phyloP scores from a whole-genome alignment of 345 rosid species.

The Pistacia vera region DNA sequence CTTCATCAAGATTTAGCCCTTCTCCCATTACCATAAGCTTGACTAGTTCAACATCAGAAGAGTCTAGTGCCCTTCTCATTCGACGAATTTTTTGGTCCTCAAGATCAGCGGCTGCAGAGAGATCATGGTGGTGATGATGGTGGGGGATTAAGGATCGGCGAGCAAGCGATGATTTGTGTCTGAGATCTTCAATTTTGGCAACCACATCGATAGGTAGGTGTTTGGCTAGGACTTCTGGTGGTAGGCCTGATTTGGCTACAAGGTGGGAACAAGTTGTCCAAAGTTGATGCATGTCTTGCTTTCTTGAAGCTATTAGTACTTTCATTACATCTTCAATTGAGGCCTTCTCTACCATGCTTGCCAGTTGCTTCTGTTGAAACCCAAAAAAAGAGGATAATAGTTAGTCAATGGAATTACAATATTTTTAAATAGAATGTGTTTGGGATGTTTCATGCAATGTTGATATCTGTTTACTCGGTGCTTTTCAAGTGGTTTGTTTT shows the following conservation, averaged over 20 bases:
- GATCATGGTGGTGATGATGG: slow-evolving; percentile 62
- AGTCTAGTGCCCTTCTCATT: slow-evolving; percentile 94
- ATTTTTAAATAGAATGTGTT: background rate
- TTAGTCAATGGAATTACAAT: background rate
- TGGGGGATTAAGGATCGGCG: slow-evolving; percentile 67
- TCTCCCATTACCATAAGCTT: slow-evolving; percentile 99
- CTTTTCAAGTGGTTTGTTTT: slow-evolving; percentile 24
- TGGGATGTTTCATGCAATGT: slow-evolving; percentile 6
- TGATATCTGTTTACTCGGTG: slow-evolving; percentile 17
- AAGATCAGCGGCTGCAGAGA: slow-evolving; percentile 64
- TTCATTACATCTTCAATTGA: slow-evolving; percentile 99
- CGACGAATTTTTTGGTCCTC: slow-evolving; percentile 94
- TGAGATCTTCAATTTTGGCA: slow-evolving; percentile 89
- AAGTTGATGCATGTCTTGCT: slow-evolving; percentile 95
- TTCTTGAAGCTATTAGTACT: slow-evolving; percentile 91
- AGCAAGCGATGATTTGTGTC: slow-evolving; percentile 77
- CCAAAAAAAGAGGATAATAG: slow-evolving; percentile 10
- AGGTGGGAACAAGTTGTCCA: slow-evolving; percentile 98
- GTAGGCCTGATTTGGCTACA: slow-evolving; percentile 95
- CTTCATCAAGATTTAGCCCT: slow-evolving; percentile 95
- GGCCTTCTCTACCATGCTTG: slow-evolving; percentile 93
- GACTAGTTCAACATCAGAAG: slow-evolving; percentile 92
- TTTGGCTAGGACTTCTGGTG: slow-evolving; percentile 86
- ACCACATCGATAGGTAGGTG: slow-evolving; percentile 93
- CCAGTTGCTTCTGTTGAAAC: slow-evolving; percentile 82